Percentiles rank a stretch among this genome's conserved stretches.
Conservation (phyloP, 192 early-diverging fungal species). For the Lobosporangium transversale region DNA sequence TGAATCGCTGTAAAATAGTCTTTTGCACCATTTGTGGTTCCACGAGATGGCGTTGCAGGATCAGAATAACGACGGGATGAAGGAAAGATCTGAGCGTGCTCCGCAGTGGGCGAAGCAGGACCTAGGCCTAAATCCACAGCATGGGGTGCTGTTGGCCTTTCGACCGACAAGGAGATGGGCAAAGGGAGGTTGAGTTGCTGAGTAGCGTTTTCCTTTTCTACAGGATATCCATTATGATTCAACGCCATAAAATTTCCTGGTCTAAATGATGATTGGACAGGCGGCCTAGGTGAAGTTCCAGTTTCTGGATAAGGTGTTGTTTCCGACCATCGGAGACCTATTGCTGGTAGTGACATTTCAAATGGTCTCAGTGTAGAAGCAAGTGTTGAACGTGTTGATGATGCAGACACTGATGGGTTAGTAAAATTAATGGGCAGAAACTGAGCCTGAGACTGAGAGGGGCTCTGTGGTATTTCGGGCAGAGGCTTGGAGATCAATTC, state of each 20-base stretch:
- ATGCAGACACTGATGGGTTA: no score
- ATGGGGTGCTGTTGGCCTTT: constrained; percentile 20
- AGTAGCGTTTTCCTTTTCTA: background rate
- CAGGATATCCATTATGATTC: background rate
- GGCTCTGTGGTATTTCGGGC: background rate
- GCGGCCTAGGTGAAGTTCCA: background rate
- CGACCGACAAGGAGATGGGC: constrained; percentile 5
- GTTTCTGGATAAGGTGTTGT: no score
- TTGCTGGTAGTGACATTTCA: no score
- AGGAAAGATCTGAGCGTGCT: background rate
- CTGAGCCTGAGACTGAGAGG: background rate
- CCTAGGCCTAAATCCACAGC: constrained; percentile 37
- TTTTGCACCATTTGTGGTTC: background rate
- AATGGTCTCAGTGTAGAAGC: no score
- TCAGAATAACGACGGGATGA: background rate
- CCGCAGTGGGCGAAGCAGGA: constrained; percentile 12
- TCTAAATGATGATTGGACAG: background rate
- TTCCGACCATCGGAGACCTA: no score
- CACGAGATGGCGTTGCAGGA: background rate
- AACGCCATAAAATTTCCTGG: background rate
- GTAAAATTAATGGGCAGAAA: no score
- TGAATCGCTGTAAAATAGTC: background rate
- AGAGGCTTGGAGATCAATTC: background rate
- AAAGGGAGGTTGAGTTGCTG: constrained; percentile 2
- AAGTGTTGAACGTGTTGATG: no score